phyloP scores from a whole-genome alignment of 805 yeast genomes.

The Teunomyces lycoperdinae region DNA sequence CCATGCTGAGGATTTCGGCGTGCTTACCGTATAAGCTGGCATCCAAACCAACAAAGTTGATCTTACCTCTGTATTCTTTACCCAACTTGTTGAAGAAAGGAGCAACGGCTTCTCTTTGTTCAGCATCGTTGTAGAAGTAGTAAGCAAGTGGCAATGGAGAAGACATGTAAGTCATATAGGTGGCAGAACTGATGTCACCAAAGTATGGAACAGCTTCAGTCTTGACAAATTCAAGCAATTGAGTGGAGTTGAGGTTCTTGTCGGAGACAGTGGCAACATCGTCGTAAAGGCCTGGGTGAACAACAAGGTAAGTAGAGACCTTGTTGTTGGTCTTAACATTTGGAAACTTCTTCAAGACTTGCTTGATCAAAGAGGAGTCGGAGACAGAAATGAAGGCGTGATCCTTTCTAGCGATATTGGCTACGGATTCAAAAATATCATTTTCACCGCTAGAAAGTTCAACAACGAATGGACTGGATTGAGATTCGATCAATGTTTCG shows the following conservation, averaged over 20 bases:
- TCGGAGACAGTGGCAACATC: slow-evolving; percentile 48
- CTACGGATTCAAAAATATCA: slow-evolving; percentile 50
- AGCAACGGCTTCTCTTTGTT: slow-evolving; percentile 58
- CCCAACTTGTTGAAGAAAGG: slow-evolving; percentile 60
- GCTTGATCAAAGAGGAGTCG: slow-evolving; percentile 38
- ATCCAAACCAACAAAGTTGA: slow-evolving; percentile 87
- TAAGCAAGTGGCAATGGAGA: slow-evolving; percentile 80
- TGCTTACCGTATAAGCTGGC: slow-evolving; percentile 79
- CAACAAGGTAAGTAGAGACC: slow-evolving; percentile 41
- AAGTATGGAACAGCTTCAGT: slow-evolving; percentile 75
- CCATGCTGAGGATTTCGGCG: slow-evolving; percentile 80
- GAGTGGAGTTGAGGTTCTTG: slow-evolving; percentile 28
- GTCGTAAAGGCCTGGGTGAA: slow-evolving; percentile 44
- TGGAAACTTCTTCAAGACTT: slow-evolving; percentile 33
- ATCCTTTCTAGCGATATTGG: slow-evolving; percentile 62
- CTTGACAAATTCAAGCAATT: slow-evolving; percentile 48
- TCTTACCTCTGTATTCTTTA: slow-evolving; percentile 70
- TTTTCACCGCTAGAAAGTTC: slow-evolving; percentile 40
- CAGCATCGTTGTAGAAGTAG: slow-evolving; percentile 73
- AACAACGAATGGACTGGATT: slow-evolving; percentile 54
- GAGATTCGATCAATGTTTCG: slow-evolving; percentile 45
- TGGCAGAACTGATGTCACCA: slow-evolving; percentile 81
- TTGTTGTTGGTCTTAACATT: slow-evolving; percentile 15
- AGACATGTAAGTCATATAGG: slow-evolving; percentile 72
- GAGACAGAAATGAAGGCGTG: slow-evolving; percentile 53